Percentiles rank a stretch among this genome's conserved stretches.
Evolutionary conservation across 805 yeast species (phyloP).

Genomic region (Candida dajiaensis): DNA sequence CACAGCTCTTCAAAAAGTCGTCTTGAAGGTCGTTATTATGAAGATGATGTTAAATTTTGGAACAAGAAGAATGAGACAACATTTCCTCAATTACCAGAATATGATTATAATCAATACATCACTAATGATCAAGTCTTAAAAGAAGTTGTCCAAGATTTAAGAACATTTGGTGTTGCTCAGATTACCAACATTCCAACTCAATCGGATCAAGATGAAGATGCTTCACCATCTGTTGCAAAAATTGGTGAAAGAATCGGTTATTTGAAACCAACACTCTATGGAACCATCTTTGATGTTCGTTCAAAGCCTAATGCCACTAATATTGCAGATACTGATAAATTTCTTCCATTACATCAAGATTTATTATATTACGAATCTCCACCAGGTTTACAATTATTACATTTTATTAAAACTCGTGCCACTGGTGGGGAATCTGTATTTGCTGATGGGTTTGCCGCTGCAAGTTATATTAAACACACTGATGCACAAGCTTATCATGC

Average conservation of each 20-base stretch:
- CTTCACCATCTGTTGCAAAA: conserved; percentile 30
- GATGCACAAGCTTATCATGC: conserved; percentile 65
- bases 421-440: conserved; percentile 65
- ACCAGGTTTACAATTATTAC: conserved; percentile 72
- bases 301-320: conserved; percentile 50
- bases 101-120: conserved; percentile 13
- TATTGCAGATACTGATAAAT: conserved; percentile 60
- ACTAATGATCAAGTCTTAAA: conserved; percentile 20
- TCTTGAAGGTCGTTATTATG: conserved; percentile 28
- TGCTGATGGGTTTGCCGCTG: conserved; percentile 67
- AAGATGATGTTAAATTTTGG: conserved; percentile 43
- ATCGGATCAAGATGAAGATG: conserved; percentile 22
- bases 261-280: conserved; percentile 66
- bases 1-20: conserved; percentile 32
- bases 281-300: conserved; percentile 62
- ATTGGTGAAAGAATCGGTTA: conserved; percentile 59
- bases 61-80: conserved; percentile 16
- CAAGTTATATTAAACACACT: conserved; percentile 41
- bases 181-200: conserved; percentile 47
- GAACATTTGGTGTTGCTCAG: conserved; percentile 51
- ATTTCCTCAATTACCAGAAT: conserved; percentile 11
- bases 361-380: conserved; percentile 73
- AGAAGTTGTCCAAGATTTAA: conserved; percentile 38
- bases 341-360: conserved; percentile 74
- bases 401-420: conserved; percentile 46